These are phyloP conservation scores for Aplosporella prunicola DNA, from an alignment of 2,329 filamentous ascomycete genomes.

Conservation along the genomic window DNA sequence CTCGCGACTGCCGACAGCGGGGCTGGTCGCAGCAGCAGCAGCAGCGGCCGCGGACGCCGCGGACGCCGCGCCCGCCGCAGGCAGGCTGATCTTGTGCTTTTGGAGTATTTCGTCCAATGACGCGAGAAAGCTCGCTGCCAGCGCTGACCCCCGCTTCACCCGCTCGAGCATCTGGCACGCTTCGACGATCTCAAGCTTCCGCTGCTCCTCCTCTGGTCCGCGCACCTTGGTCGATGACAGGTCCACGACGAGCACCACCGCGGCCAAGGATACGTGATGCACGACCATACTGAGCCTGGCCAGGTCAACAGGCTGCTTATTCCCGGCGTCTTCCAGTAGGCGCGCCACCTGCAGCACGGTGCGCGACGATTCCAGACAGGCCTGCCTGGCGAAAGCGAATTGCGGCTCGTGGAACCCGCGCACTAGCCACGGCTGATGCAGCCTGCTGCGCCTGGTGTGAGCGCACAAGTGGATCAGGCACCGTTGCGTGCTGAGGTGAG, in stretches of 20 bases:
- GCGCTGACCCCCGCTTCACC: background rate
- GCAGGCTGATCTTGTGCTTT: background rate
- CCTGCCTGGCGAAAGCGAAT: too few relatives aligned
- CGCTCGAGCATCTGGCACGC: background rate
- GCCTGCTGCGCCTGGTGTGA: too few relatives aligned
- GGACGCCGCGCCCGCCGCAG: too few relatives aligned
- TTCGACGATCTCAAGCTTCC: background rate
- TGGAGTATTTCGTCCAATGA: background rate
- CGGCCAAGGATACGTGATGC: background rate
- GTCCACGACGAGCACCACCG: slow-evolving; percentile 1
- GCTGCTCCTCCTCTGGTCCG: background rate
- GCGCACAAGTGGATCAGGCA: too few relatives aligned
- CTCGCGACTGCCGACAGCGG: too few relatives aligned
- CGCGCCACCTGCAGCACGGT: background rate
- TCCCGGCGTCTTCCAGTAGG: background rate
- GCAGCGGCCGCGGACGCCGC: too few relatives aligned
- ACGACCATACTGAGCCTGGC: background rate
- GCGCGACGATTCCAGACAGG: too few relatives aligned
- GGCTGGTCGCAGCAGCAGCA: too few relatives aligned
- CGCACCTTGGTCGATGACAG: background rate
- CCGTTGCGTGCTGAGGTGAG: too few relatives aligned
- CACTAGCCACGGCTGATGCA: too few relatives aligned
- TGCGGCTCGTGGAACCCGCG: too few relatives aligned
- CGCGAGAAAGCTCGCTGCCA: background rate
- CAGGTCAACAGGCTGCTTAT: background rate